Evolutionary conservation across 495 filamentous ascomycete species (phyloP).

Genomic region (Melanomma pulvis-pyrius): DNA sequence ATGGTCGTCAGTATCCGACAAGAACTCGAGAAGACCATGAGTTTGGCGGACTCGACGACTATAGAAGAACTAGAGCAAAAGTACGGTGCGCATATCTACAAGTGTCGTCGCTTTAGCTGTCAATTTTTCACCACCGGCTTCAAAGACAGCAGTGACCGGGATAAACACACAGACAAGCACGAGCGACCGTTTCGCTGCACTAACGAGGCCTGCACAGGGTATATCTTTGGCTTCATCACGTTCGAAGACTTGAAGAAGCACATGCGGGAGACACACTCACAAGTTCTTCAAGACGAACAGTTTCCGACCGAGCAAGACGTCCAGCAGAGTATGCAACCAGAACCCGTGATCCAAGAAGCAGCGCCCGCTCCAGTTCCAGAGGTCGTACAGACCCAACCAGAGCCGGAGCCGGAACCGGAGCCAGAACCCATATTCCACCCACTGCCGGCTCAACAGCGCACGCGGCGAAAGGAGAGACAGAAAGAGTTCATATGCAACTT

Average conservation of each 20-base stretch:
- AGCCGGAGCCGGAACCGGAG: too few relatives aligned
- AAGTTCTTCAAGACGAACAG: background rate
- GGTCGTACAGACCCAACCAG: background rate
- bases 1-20: background rate
- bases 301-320: background rate
- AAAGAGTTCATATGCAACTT: background rate
- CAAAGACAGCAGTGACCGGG: background rate
- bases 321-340: background rate
- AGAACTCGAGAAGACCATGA: background rate
- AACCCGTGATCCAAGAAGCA: background rate
- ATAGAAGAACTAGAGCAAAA: background rate
- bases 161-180: conserved; percentile 16
- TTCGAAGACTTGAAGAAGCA: background rate
- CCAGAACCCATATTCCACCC: too few relatives aligned
- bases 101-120: conserved; percentile 25
- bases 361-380: background rate
- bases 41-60: background rate
- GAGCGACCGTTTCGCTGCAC: conserved; percentile 20
- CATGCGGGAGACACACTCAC: conserved; percentile 1
- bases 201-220: background rate
- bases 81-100: conserved; percentile 20
- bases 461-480: too few relatives aligned
- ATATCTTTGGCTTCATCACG: conserved; percentile 10
- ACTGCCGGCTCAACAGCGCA: too few relatives aligned
- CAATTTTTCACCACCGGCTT: conserved; percentile 15